phyloP scores from a whole-genome alignment of 2,329 filamentous ascomycete species.

The Amphichorda felina region DNA sequence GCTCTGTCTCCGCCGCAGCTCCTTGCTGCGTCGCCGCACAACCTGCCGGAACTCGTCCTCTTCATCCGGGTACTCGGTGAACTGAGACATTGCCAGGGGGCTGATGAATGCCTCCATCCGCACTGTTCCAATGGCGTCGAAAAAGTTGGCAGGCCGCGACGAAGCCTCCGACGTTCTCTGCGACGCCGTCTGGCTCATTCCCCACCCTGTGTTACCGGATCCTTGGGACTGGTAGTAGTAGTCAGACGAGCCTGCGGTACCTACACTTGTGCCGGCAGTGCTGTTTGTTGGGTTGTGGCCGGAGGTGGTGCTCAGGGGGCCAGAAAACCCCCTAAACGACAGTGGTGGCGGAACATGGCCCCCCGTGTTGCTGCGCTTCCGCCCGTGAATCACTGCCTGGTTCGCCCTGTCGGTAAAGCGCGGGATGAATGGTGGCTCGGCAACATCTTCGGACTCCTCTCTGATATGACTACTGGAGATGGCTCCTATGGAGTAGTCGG shows the following conservation, averaged over 20 bases:
- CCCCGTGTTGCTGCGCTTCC: conserved; percentile 84
- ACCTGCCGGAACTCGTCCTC: conserved; percentile 35
- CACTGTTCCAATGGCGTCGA: conserved; percentile 80
- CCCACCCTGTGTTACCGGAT: conserved; percentile 29
- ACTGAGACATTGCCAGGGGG: conserved; percentile 38
- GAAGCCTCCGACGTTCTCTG: conserved; percentile 45
- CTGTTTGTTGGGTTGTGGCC: conserved; percentile 40
- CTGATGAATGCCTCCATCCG: conserved; percentile 96
- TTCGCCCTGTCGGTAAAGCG: conserved; percentile 45
- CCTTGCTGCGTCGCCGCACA: conserved; percentile 41
- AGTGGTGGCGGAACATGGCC: conserved; percentile 58
- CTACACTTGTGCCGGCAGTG: conserved; percentile 43
- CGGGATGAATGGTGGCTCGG: conserved; percentile 61
- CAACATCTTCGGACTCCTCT: conserved; percentile 44
- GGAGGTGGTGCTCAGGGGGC: conserved; percentile 26
- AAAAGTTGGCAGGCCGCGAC: conserved; percentile 51
- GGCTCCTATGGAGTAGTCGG: conserved; percentile 24
- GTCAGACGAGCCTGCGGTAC: conserved; percentile 49
- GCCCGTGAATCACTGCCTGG: conserved; percentile 46
- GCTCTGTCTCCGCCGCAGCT: conserved; percentile 37
- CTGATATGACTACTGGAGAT: conserved; percentile 25
- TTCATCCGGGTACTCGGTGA: conserved; percentile 35
- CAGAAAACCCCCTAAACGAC: conserved; percentile 71
- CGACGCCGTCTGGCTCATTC: conserved; percentile 30
- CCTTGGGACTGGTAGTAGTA: conserved; percentile 42